These are phyloP conservation scores for Kluyveromyces siamensis DNA, from an alignment of 805 yeast genomes.

Conservation along the genomic window DNA sequence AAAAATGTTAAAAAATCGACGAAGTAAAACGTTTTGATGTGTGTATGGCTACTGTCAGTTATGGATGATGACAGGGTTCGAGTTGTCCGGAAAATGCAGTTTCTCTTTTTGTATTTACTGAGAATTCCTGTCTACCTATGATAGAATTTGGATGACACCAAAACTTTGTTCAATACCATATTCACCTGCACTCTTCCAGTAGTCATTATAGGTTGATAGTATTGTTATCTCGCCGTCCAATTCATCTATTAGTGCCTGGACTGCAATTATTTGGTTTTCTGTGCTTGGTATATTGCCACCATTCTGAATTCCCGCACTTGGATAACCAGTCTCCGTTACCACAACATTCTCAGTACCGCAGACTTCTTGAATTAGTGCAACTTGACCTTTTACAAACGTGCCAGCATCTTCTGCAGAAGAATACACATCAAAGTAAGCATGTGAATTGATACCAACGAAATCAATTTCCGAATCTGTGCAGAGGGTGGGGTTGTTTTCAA, in stretches of 20 bases:
- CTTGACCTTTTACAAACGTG: constrained; percentile 55
- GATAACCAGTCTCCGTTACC: constrained; percentile 87
- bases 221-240: constrained; percentile 57
- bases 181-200: constrained; percentile 80
- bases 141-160: constrained; percentile 44
- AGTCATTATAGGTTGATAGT: constrained; percentile 73
- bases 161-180: constrained; percentile 83
- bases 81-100: too few species aligned
- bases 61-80: too few species aligned
- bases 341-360: constrained; percentile 49
- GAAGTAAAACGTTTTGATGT: not conserved
- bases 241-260: constrained; percentile 49
- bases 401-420: constrained; percentile 65
- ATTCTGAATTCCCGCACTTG: constrained; percentile 59
- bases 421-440: constrained; percentile 67
- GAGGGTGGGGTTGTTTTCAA: constrained; percentile 50
- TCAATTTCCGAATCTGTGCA: constrained; percentile 68
- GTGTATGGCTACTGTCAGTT: not conserved
- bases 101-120: too few species aligned
- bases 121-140: constrained; percentile 3
- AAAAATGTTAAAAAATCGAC: not conserved
- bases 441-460: constrained; percentile 78
- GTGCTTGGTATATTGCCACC: constrained; percentile 66
- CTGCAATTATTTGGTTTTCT: constrained; percentile 65
- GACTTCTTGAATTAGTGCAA: constrained; percentile 39